Conservation (phyloP, 495 filamentous ascomycete species). For the Penicillium antarcticum region DNA sequence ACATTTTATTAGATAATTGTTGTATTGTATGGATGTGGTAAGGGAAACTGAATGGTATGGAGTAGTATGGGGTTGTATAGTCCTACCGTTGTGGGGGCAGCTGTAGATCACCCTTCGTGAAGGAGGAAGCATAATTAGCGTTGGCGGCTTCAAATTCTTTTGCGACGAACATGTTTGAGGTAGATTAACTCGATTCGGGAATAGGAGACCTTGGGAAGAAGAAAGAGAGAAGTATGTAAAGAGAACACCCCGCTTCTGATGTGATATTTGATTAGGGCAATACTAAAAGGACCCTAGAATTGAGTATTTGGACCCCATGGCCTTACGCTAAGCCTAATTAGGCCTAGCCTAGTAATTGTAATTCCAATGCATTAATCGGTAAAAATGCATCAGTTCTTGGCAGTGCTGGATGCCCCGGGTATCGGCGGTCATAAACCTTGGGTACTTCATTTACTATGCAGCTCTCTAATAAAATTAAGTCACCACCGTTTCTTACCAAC, state of each 20-base stretch:
- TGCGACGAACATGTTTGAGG: constrained; percentile 27
- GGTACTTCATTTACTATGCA: no score
- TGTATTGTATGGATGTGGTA: background rate
- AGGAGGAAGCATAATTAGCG: constrained; percentile 56
- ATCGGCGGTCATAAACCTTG: no score
- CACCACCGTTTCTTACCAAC: no score
- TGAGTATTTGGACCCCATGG: no score
- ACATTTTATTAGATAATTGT: background rate
- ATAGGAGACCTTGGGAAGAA: constrained; percentile 6
- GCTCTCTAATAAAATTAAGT: no score
- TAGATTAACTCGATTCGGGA: background rate
- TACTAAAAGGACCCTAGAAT: no score
- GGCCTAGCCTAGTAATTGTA: no score
- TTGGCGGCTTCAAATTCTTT: constrained; percentile 47
- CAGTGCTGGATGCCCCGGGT: no score
- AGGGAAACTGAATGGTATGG: constrained; percentile 27
- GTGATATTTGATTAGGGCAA: no score
- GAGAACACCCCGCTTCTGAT: constrained; percentile 16
- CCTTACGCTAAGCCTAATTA: no score
- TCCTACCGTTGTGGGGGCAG: constrained; percentile 64
- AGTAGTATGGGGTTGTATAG: constrained; percentile 55
- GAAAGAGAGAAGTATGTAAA: constrained; percentile 3
- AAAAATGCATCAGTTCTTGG: no score
- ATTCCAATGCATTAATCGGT: no score
- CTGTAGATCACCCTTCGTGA: constrained; percentile 62